A percentile compares a stretch with the other conserved stretches of the same genome.
phyloP scores from a whole-genome alignment of 176 grass and related monocot genomes.

The Elymus sibiricus region DNA sequence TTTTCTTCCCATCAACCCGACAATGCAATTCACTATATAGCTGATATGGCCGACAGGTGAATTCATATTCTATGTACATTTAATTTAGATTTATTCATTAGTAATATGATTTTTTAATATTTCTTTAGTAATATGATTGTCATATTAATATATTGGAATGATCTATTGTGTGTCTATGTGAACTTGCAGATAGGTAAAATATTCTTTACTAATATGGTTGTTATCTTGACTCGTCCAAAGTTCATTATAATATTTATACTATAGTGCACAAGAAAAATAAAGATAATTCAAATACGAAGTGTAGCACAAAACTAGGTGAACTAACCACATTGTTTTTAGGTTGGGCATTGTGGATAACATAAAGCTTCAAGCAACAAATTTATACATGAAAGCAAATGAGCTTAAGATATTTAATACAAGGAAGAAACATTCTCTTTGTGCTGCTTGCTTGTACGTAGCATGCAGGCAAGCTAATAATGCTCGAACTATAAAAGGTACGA shows the following conservation, averaged over 20 bases:
- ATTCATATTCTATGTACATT: not conserved
- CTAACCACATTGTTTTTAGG: not conserved
- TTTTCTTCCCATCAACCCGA: not conserved
- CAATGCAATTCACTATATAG: not conserved
- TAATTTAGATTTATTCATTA: not conserved
- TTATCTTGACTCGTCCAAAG: not conserved
- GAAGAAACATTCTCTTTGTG: conserved; percentile 2
- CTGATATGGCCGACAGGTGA: conserved; percentile 12
- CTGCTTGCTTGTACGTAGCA: conserved; percentile 14
- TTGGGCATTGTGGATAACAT: conserved; percentile 15
- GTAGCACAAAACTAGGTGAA: not conserved
- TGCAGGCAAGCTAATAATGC: conserved; percentile 19
- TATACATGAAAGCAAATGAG: conserved; percentile 7
- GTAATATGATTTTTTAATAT: not conserved
- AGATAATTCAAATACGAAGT: not conserved
- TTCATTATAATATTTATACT: not conserved
- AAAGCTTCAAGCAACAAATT: not conserved
- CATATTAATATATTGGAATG: not conserved
- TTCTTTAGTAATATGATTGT: not conserved
- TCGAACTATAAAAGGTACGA: conserved; percentile 10
- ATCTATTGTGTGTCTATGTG: not conserved
- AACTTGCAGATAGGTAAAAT: not conserved
- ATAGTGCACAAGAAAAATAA: not conserved
- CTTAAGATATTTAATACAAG: not conserved
- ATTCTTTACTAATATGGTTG: too few relatives aligned